Percentiles rank a stretch among this genome's conserved stretches.
Conservation (phyloP, 352 stramenopile species). For the Phytophthora hybrid region DNA sequence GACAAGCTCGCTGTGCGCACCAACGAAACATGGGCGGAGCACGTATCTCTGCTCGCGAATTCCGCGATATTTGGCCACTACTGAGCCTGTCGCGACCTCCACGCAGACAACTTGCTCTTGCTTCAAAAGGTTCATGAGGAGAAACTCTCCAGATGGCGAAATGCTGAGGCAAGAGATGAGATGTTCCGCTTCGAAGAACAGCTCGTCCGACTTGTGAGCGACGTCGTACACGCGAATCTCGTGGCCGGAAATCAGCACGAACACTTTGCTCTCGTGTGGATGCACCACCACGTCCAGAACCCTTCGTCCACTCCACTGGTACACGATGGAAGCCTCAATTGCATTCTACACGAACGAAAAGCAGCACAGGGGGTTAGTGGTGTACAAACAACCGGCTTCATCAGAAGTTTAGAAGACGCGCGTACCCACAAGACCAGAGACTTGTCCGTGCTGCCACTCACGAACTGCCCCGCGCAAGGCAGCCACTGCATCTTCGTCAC, state of each 20-base stretch:
- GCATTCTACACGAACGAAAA: slow-evolving; percentile 47
- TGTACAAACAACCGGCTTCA: not conserved
- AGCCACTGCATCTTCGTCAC: slow-evolving; percentile 68
- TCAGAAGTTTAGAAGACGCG: not conserved
- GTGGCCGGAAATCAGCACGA: slow-evolving; percentile 61
- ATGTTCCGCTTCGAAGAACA: slow-evolving; percentile 63
- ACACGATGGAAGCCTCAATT: slow-evolving; percentile 55
- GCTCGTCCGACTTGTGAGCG: slow-evolving; percentile 59
- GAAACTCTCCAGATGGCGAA: slow-evolving; percentile 50
- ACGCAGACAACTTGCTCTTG: slow-evolving; percentile 68
- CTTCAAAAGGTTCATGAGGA: slow-evolving; percentile 75
- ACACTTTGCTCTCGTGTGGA: slow-evolving; percentile 57
- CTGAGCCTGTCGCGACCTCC: slow-evolving; percentile 48
- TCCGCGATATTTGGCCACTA: slow-evolving; percentile 61
- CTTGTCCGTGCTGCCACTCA: slow-evolving; percentile 78
- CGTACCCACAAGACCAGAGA: slow-evolving; percentile 83
- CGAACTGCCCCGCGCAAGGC: slow-evolving; percentile 63
- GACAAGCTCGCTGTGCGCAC: slow-evolving; percentile 59
- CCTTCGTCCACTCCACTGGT: slow-evolving; percentile 76
- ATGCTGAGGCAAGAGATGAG: slow-evolving; percentile 67
- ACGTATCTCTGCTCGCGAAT: slow-evolving; percentile 74
- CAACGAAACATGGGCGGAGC: slow-evolving; percentile 68
- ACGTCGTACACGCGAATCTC: slow-evolving; percentile 77
- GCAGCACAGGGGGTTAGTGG: not conserved
- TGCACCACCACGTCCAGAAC: slow-evolving; percentile 72